Base-by-base conservation (phyloP, 306 rosid species). In the Begonia masoniana region DNA sequence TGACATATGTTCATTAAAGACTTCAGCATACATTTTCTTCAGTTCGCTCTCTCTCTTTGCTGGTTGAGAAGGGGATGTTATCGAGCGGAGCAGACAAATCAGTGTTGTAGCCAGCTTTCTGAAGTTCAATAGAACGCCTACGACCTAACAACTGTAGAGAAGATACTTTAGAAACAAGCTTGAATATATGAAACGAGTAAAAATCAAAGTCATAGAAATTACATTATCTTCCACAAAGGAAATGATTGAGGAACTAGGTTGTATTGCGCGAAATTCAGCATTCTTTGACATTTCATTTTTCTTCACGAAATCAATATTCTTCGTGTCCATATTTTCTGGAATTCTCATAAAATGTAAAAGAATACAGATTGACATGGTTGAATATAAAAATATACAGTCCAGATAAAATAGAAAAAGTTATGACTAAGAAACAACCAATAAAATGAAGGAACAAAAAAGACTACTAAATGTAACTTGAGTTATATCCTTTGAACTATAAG, bases 21-120 rank as follows among this genome's bases (percentile, higher is more conserved):
- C 24, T 9, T 10, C 12, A 59, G 51, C 24, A 59, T 86, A 85
- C 96, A 65, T 60, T 82, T 68, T 91, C 96, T 78, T 91, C 99
- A 55, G 78, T 73, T 49, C 69, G 80, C 64, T 81, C 88, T 68
- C 96, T 67, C 63, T 91, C 96, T 1, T 79, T 24, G 64, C 75
- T 66, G 48, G 68, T 78, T 60, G 94, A 83, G 59, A 67, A 62
- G 47, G 88, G 96, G 59, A 79, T 74, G 59, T 86, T 85, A 76
- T 91, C 99, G 43, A 91, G 65, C 9, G 96, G 96, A n/a, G 86
- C 66, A 74, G 99, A 74, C 75, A 91, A 84, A 17, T 91, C 94
- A 59, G 66, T 77, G 64, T 85, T 85, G 76, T 85, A 91, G 70
- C 99, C 99, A 23, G 94, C 99, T 70, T 88, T 81, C 64, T 13